phyloP scores from a whole-genome alignment of 2,329 filamentous ascomycete genomes.

The Aureobasidium lini region DNA sequence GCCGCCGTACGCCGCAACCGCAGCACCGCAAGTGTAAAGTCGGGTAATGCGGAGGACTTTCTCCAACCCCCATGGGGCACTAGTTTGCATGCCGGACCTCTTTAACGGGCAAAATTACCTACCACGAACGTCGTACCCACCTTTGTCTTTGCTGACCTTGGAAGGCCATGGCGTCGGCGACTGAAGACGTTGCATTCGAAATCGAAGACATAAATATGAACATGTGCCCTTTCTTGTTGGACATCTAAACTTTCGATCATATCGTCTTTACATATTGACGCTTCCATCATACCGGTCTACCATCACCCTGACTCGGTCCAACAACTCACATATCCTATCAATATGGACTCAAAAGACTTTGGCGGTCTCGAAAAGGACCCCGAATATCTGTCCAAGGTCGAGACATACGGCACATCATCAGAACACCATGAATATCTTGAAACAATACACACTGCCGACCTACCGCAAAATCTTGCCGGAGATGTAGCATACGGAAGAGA shows the following conservation, averaged over 20 bases:
- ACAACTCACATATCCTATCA: not conserved
- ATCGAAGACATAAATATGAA: no score
- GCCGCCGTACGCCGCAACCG: not conserved
- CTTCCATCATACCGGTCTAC: not conserved
- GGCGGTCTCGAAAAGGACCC: not conserved
- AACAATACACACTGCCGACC: not conserved
- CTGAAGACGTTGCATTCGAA: no score
- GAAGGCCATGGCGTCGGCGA: no score
- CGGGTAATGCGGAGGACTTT: not conserved
- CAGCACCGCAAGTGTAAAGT: not conserved
- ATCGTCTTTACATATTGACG: not conserved
- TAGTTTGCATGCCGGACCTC: no score
- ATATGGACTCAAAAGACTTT: not conserved
- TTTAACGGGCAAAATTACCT: no score
- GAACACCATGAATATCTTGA: not conserved
- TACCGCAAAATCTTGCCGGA: not conserved
- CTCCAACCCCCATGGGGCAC: not conserved
- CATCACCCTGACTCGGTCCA: not conserved
- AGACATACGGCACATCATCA: not conserved
- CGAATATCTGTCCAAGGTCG: not conserved
- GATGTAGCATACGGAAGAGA: not conserved
- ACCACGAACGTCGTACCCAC: no score
- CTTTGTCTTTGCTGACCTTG: no score
- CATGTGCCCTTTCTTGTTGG: no score
- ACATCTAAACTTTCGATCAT: no score